phyloP scores from a whole-genome alignment of 805 yeast genomes.

The Pichia rugopelliculosa region DNA sequence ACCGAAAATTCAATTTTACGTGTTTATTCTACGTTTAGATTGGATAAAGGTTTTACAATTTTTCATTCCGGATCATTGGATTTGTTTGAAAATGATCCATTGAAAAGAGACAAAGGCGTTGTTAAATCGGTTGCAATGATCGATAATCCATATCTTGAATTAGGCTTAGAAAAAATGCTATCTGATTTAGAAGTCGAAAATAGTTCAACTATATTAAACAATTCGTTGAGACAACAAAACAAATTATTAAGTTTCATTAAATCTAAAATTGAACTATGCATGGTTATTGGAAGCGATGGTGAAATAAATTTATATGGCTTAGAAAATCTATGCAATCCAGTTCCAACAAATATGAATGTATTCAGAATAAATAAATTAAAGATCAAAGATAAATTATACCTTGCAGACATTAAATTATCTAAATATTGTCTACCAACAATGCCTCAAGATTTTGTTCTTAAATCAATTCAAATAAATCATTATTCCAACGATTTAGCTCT shows the following conservation, averaged over 20 bases:
- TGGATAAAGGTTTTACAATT: constrained; percentile 48
- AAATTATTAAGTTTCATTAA: constrained; percentile 21
- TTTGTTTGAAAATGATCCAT: constrained; percentile 18
- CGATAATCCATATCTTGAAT: constrained; percentile 32
- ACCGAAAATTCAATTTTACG: constrained; percentile 51
- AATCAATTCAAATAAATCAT: constrained; percentile 18
- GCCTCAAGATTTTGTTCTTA: constrained; percentile 18
- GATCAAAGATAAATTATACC: constrained; percentile 12
- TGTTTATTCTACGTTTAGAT: constrained; percentile 62
- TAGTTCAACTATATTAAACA: neutral
- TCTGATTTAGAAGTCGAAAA: constrained; percentile 14
- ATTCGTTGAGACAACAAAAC: constrained; percentile 13
- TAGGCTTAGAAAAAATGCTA: constrained; percentile 20
- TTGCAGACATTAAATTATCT: constrained; percentile 17
- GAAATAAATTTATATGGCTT: constrained; percentile 38
- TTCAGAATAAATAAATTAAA: constrained; percentile 28
- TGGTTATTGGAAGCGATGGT: constrained; percentile 37
- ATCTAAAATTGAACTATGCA: constrained; percentile 32
- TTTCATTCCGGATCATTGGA: constrained; percentile 49
- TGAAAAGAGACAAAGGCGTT: constrained; percentile 8
- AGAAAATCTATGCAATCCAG: constrained; percentile 38
- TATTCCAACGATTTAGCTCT: constrained; percentile 20
- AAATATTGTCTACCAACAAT: constrained; percentile 27
- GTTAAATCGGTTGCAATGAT: constrained; percentile 26
- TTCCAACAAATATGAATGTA: constrained; percentile 43